Percentiles rank a stretch among this genome's conserved stretches.
Evolutionary conservation across 2,329 filamentous ascomycete species (phyloP).

Genomic region (Zarea fungicola): DNA sequence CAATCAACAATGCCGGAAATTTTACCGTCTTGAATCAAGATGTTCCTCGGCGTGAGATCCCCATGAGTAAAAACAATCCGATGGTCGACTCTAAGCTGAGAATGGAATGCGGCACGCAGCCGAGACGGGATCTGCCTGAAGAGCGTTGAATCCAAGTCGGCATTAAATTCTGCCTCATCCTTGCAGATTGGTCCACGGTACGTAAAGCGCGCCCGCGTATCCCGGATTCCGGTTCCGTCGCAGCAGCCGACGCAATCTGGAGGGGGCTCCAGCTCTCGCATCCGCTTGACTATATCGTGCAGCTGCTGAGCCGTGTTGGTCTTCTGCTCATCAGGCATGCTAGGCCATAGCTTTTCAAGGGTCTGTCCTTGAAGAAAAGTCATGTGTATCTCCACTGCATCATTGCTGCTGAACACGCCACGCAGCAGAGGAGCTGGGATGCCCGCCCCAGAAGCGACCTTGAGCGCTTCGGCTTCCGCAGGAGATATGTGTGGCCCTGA

Average conservation of each 20-base stretch:
- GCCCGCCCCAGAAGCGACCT: conserved; percentile 16
- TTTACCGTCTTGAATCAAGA: conserved; percentile 33
- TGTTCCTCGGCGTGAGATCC: conserved; percentile 43
- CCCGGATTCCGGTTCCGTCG: conserved; percentile 22
- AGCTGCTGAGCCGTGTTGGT: conserved; percentile 21
- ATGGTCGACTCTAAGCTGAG: conserved; percentile 22
- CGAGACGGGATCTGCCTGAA: conserved; percentile 15
- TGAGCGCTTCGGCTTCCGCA: conserved; percentile 23
- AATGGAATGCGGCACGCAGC: conserved; percentile 20
- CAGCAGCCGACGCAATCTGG: conserved; percentile 21
- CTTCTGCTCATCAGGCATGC: conserved; percentile 19
- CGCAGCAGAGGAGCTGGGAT: conserved; percentile 21
- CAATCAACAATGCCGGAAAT: conserved; percentile 39
- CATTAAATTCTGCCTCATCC: conserved; percentile 23
- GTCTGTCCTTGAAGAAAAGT: conserved; percentile 21
- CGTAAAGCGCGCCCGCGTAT: conserved; percentile 19
- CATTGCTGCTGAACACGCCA: conserved; percentile 8
- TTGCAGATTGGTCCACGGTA: conserved; percentile 19
- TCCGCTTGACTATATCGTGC: conserved; percentile 20
- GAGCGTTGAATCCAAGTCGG: conserved; percentile 19
- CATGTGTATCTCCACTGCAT: conserved; percentile 19
- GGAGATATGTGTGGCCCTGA: conserved; percentile 21
- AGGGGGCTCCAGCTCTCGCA: conserved; percentile 21
- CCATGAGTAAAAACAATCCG: conserved; percentile 44
- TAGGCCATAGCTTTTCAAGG: conserved; percentile 23